Evolutionary conservation across 208 protist genomes (phyloP).

Genomic region (Strigomonas galati): DNA sequence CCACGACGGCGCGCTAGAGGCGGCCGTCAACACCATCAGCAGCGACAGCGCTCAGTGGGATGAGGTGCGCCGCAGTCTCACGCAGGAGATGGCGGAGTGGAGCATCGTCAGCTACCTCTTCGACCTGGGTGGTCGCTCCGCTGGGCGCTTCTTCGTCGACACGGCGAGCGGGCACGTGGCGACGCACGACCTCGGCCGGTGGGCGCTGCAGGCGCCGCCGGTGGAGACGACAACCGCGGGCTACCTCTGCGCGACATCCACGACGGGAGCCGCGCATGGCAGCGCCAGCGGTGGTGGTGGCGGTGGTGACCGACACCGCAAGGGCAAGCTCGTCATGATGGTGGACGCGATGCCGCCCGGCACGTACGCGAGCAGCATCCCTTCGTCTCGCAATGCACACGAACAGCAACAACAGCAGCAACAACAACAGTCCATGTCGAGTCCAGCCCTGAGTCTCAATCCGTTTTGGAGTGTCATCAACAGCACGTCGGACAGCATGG

Average conservation of each 20-base stretch:
- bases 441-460: not conserved
- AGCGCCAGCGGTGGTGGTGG: no score
- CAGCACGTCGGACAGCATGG: not conserved
- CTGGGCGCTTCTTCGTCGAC: slow-evolving; percentile 71
- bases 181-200: slow-evolving; percentile 58
- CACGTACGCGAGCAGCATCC: not conserved
- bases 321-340: not conserved
- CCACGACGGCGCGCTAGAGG: slow-evolving; percentile 34
- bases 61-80: slow-evolving; percentile 40
- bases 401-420: not conserved
- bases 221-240: not conserved
- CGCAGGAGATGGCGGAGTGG: slow-evolving; percentile 80
- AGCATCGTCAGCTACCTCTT: slow-evolving; percentile 76
- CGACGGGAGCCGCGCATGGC: no score
- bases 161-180: slow-evolving; percentile 62
- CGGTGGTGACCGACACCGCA: not conserved
- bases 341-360: not conserved
- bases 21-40: slow-evolving; percentile 39
- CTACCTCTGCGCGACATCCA: not conserved
- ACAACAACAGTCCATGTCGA: not conserved
- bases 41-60: slow-evolving; percentile 61
- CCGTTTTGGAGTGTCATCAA: not conserved
- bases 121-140: slow-evolving; percentile 50
- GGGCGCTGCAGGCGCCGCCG: slow-evolving; percentile 44
- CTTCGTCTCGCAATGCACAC: no score